Percentiles rank a stretch among this genome's conserved stretches.
These are phyloP conservation scores for Stylosanthes scabra DNA, from an alignment of 331 rosid species.

Conservation along the genomic window DNA sequence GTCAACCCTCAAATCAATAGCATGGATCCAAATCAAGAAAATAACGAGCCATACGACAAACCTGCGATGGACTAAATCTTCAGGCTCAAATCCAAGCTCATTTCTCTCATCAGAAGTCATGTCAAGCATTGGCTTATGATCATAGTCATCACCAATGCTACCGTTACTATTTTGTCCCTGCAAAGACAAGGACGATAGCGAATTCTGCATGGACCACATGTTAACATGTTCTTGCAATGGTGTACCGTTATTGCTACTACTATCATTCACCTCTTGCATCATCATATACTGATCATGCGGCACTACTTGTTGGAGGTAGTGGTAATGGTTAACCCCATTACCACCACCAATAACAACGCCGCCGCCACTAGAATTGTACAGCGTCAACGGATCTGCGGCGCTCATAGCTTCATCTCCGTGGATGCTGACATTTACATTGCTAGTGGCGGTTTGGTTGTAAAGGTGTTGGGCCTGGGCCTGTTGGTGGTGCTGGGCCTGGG, in stretches of 20 bases:
- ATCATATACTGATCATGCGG: conserved; percentile 36
- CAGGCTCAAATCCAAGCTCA: conserved; percentile 49
- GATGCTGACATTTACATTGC: background rate
- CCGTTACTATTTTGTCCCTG: conserved; percentile 49
- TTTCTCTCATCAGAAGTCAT: conserved; percentile 42
- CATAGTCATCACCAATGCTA: conserved; percentile 39
- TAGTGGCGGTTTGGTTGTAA: conserved; percentile 12
- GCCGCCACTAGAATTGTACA: conserved; percentile 13
- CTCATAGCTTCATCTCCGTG: conserved; percentile 26
- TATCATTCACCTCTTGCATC: conserved; percentile 25
- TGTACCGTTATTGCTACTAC: background rate
- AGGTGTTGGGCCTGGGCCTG: conserved; percentile 23
- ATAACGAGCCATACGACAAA: conserved; percentile 28
- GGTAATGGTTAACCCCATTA: conserved; percentile 29
- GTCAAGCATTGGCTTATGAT: conserved; percentile 51
- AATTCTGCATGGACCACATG: conserved; percentile 62
- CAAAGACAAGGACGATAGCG: conserved; percentile 51
- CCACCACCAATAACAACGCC: background rate
- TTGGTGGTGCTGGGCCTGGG: conserved; percentile 46
- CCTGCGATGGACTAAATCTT: conserved; percentile 52
- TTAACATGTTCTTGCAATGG: conserved; percentile 57
- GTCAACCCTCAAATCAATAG: too few species aligned
- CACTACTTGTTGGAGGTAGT: conserved; percentile 32
- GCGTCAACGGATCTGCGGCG: conserved; percentile 39
- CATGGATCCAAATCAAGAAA: too few species aligned